phyloP scores from a whole-genome alignment of 305 asterid genomes.

The Ilex paraguariensis region DNA sequence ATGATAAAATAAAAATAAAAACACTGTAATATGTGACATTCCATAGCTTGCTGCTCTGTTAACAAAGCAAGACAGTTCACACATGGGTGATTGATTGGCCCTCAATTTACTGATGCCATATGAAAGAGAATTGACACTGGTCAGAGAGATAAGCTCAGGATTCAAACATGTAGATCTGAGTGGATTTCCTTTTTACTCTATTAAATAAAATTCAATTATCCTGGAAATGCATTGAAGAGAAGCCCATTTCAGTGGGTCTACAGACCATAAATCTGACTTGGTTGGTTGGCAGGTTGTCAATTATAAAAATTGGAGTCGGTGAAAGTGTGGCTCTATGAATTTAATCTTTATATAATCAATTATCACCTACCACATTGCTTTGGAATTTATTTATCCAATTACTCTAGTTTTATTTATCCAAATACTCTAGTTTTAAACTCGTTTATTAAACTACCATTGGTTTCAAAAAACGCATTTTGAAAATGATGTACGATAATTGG shows the following conservation, averaged over 20 bases:
- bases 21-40: conserved; percentile 31
- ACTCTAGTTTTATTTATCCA: no score
- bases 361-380: no score
- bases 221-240: neutral
- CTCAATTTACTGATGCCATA: no score
- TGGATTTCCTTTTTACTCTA: conserved; percentile 11
- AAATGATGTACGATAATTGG: no score
- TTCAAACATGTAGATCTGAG: conserved; percentile 25
- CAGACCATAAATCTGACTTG: conserved; percentile 8
- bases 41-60: conserved; percentile 25
- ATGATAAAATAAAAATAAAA: conserved; percentile 28
- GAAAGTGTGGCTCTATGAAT: neutral
- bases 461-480: no score
- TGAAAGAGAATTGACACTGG: no score
- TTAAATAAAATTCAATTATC: neutral
- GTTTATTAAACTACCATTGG: no score
- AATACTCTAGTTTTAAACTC: no score
- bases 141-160: conserved; percentile 19
- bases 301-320: neutral
- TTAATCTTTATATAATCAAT: no score
- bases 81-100: neutral
- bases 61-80: conserved; percentile 13
- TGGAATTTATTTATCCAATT: no score
- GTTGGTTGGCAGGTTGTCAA: conserved; percentile 10
- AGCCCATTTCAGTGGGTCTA: neutral